Conservation (phyloP, 257 asterid species). For the Nyctanthes arbortristis region DNA sequence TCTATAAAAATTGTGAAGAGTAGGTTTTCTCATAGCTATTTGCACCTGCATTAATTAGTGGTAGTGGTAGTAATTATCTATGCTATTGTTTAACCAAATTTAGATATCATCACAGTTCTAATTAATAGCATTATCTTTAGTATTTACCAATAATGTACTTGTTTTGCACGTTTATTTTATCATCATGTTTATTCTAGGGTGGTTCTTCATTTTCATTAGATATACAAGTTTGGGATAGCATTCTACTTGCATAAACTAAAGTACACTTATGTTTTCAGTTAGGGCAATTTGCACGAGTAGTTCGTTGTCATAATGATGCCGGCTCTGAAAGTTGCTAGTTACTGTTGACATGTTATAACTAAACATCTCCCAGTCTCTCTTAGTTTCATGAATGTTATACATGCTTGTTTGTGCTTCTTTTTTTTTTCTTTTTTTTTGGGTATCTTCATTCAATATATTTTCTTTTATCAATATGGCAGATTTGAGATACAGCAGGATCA, state of each 20-base stretch:
- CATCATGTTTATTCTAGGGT: neutral
- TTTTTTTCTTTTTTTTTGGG: neutral
- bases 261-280: conserved; percentile 3
- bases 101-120: conserved; percentile 1
- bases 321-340: neutral
- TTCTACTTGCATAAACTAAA: neutral
- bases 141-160: neutral
- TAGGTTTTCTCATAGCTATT: neutral
- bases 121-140: neutral
- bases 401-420: neutral
- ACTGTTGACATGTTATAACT: neutral
- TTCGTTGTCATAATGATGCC: neutral
- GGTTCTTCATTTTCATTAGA: neutral
- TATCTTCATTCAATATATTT: no score
- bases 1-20: neutral
- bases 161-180: neutral
- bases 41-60: neutral
- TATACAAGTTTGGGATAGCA: neutral
- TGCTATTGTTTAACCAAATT: conserved; percentile 16
- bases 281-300: conserved; percentile 2
- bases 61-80: conserved; percentile 12
- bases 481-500: conserved; percentile 1
- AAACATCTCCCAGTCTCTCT: no score
- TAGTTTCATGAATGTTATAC: neutral
- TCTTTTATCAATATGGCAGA: conserved; percentile 7